These are phyloP conservation scores for Blastocystis sp. DNA, from an alignment of 352 stramenopile genomes.

Conservation along the genomic window DNA sequence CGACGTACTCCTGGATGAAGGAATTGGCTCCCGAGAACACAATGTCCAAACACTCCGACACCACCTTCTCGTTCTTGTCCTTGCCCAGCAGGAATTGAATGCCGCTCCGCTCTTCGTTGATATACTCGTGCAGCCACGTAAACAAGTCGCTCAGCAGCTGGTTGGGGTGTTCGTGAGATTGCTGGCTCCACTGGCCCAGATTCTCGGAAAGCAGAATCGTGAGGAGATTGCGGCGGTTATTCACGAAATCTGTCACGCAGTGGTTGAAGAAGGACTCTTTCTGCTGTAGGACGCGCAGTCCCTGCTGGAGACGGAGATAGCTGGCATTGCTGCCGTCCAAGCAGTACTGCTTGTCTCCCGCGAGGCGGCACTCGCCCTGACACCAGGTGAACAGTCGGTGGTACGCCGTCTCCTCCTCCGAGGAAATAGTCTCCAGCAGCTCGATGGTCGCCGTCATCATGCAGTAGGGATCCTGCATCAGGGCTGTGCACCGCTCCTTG, in stretches of 20 bases:
- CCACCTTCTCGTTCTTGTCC: not conserved
- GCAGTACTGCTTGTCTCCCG: constrained; percentile 4
- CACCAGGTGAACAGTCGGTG: constrained; percentile 37
- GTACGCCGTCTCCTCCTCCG: constrained; percentile 19
- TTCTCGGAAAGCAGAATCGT: constrained; percentile 15
- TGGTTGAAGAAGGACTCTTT: constrained; percentile 46
- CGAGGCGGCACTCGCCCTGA: not conserved
- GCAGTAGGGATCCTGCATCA: constrained; percentile 60
- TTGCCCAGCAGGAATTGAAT: not conserved
- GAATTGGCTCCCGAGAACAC: constrained; percentile 18
- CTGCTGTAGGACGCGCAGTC: not conserved
- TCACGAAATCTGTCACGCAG: constrained; percentile 39
- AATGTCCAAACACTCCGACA: constrained; percentile 11
- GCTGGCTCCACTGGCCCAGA: not conserved
- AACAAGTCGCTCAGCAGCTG: constrained; percentile 25
- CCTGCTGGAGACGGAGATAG: constrained; percentile 22
- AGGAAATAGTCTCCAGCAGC: constrained; percentile 48
- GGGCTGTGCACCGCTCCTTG: constrained; percentile 22
- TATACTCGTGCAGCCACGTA: constrained; percentile 39
- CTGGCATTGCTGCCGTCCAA: constrained; percentile 10
- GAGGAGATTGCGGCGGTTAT: constrained; percentile 42
- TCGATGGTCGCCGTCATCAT: constrained; percentile 56
- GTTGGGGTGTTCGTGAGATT: not conserved
- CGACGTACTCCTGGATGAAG: constrained; percentile 17
- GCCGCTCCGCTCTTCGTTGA: constrained; percentile 5